Evolutionary conservation across 2,329 filamentous ascomycete genomes (phyloP), one percentile per base, ranked within the genome.

Genomic region (Exophiala calicioides): DNA sequence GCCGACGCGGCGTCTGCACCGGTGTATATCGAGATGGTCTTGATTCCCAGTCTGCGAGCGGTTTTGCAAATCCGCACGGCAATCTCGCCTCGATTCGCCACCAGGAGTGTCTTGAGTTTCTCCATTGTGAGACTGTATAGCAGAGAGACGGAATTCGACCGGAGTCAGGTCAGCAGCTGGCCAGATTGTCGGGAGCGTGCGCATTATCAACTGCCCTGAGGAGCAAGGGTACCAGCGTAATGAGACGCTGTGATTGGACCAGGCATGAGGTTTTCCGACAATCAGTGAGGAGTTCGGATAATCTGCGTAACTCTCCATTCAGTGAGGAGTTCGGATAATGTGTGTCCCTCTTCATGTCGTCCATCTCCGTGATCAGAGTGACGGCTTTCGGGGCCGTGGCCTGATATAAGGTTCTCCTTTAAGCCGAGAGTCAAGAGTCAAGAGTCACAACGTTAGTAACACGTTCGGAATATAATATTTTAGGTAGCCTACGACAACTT

Each of bases 61-160:
- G 77, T 74, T 58, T 63, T 71, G 57, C 74, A 70, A 42, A 79
- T 73, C 27, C 79, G 71, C 30, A 68, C 66, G 3, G 77, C 75
- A 37, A 81, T 81, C 57, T 81, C 79, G 32, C 78, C 79, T 34
- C 80, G 69, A 59, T 83, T 82, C 8, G 78, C 78, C 34, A 82
- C 70, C 8, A 83, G 62, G 12, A 82, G 55, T 9, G 68, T 76
- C 58, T 74, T 75, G 24, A 80, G 23, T 36, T 55, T 56, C 43
- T 68, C 62, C 68, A 69, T 52, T 33, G 10, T 46, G 27, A n/a
- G 18, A 29, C n/a, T 12, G n/a, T 33, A 15, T n/a, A 19, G 19
- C 16, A 21, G 30, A 37, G 21, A 31, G n/a, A 20, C 24, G 34
- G 10, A 23, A 15, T 21, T 13, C 3, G 15, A 13, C 5, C 12